Conservation (phyloP, 192 early-diverging fungal species). For the Coemansia sp. region DNA sequence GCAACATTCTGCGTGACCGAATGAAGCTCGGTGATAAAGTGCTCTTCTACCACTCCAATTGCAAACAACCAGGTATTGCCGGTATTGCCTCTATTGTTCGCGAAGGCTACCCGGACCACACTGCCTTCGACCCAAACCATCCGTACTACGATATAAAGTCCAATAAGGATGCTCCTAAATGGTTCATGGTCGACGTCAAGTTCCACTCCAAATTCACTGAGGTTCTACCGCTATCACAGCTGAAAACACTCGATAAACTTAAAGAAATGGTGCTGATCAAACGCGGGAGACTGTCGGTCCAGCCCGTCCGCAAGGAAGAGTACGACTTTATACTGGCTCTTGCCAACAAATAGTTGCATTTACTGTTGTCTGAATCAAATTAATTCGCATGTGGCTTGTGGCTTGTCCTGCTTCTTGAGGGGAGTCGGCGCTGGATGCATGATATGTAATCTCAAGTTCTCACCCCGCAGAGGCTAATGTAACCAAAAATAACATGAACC, state of each 20-base stretch:
- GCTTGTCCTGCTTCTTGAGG: no score
- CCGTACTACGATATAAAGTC: constrained; percentile 82
- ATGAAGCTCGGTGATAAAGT: constrained; percentile 73
- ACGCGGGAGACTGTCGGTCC: constrained; percentile 74
- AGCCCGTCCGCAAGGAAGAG: constrained; percentile 64
- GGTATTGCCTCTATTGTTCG: constrained; percentile 63
- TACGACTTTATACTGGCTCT: constrained; percentile 66
- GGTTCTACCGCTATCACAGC: constrained; percentile 64
- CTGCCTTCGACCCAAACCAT: constrained; percentile 70
- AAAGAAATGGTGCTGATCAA: constrained; percentile 68
- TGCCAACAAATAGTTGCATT: neutral
- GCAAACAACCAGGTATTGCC: constrained; percentile 79
- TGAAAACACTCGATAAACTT: constrained; percentile 61
- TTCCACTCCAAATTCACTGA: constrained; percentile 65
- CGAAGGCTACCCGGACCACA: constrained; percentile 74
- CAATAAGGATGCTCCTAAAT: constrained; percentile 63
- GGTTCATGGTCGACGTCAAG: constrained; percentile 87
- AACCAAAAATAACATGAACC: neutral
- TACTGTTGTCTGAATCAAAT: no score
- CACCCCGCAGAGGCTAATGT: no score
- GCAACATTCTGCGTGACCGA: constrained; percentile 74
- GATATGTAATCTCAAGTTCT: no score
- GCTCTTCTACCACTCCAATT: constrained; percentile 88
- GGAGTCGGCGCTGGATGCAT: no score
- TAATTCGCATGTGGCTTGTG: no score